Evolutionary conservation across 2,329 filamentous ascomycete species (phyloP).

Genomic region (Stylonectria norvegica): DNA sequence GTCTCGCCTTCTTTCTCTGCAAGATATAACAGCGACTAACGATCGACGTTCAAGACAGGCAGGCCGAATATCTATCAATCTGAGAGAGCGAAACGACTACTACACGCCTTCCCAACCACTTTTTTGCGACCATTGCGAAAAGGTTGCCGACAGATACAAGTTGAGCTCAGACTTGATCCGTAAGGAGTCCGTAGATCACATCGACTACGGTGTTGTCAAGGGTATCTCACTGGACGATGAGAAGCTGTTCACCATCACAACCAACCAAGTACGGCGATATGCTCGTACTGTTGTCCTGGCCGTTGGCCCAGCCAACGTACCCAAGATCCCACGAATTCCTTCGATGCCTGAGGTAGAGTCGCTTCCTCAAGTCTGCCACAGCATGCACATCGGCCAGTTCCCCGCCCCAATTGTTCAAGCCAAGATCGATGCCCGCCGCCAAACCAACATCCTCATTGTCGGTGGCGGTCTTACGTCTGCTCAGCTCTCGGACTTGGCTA

Average conservation of each 20-base stretch:
- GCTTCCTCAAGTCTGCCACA: slow-evolving; percentile 55
- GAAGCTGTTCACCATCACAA: slow-evolving; percentile 63
- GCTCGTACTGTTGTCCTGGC: slow-evolving; percentile 66
- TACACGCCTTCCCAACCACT: slow-evolving; percentile 61
- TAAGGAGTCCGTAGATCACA: slow-evolving; percentile 57
- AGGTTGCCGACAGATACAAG: slow-evolving; percentile 54
- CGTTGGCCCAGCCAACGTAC: slow-evolving; percentile 64
- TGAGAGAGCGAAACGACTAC: slow-evolving; percentile 66
- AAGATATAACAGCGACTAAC: neutral
- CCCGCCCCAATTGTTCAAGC: slow-evolving; percentile 50
- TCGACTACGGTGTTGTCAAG: slow-evolving; percentile 54
- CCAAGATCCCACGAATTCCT: slow-evolving; percentile 42
- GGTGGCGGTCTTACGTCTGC: slow-evolving; percentile 75
- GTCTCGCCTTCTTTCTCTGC: neutral
- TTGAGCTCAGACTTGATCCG: slow-evolving; percentile 49
- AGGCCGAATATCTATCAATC: slow-evolving; percentile 54
- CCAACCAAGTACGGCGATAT: slow-evolving; percentile 51
- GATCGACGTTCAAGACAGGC: slow-evolving; percentile 33
- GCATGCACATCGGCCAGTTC: slow-evolving; percentile 59
- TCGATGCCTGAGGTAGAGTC: slow-evolving; percentile 27
- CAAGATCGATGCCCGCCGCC: slow-evolving; percentile 47
- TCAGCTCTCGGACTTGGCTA: slow-evolving; percentile 65
- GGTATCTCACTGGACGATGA: slow-evolving; percentile 43
- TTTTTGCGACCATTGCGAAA: slow-evolving; percentile 60
- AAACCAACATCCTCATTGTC: slow-evolving; percentile 66